Conservation (phyloP, 306 rosid species). For the Senna tora region DNA sequence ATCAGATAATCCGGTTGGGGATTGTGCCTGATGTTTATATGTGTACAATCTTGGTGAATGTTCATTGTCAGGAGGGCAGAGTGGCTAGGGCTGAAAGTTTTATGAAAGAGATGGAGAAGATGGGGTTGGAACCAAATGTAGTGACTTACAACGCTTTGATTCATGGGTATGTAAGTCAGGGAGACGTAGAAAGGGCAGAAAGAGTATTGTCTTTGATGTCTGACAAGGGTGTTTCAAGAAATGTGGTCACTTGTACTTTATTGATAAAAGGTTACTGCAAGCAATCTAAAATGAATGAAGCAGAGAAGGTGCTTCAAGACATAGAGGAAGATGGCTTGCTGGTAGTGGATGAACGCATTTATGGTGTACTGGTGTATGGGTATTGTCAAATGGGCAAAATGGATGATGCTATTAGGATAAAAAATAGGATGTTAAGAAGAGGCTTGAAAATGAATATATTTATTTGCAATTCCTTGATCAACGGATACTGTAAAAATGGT, state of each 20-base stretch:
- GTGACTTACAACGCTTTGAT: conserved; percentile 77
- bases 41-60: conserved; percentile 64
- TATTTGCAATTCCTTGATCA: conserved; percentile 73
- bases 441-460: conserved; percentile 68
- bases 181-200: conserved; percentile 61
- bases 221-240: conserved; percentile 54
- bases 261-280: conserved; percentile 72
- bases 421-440: conserved; percentile 59
- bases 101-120: conserved; percentile 61
- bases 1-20: conserved; percentile 59
- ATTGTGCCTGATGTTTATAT: conserved; percentile 68
- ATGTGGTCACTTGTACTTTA: conserved; percentile 62
- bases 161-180: conserved; percentile 58
- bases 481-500: conserved; percentile 70
- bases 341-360: conserved; percentile 64
- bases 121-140: conserved; percentile 59
- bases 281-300: conserved; percentile 59
- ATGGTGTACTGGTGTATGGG: conserved; percentile 70
- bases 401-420: conserved; percentile 72
- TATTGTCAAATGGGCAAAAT: conserved; percentile 70
- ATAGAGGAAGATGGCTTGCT: conserved; percentile 52
- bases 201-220: conserved; percentile 59
- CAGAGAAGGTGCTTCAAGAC: conserved; percentile 57
- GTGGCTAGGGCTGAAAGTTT: conserved; percentile 49
- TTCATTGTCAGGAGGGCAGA: conserved; percentile 63